A percentile compares a stretch with the other conserved stretches of the same genome.
Conservation (phyloP, 108 stramenopile species). For the Epithemia pelagica region DNA sequence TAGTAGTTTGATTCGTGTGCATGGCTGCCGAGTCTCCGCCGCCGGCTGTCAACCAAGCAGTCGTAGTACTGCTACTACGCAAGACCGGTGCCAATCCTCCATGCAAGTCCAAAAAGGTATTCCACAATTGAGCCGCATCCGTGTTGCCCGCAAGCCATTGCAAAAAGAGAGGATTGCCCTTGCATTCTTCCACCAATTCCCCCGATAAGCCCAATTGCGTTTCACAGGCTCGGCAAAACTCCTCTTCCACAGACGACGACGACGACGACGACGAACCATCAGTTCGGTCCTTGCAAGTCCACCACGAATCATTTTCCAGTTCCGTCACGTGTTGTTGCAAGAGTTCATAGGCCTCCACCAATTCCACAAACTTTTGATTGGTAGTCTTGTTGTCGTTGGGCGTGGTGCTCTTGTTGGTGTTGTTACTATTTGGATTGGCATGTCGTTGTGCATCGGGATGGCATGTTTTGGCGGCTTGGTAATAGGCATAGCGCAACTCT, state of each 20-base stretch:
- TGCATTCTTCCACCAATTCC: conserved; percentile 81
- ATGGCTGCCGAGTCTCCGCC: no score
- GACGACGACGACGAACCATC: not conserved
- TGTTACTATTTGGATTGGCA: conserved; percentile 2
- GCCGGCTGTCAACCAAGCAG: no score
- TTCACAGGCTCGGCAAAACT: conserved; percentile 56
- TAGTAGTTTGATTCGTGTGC: no score
- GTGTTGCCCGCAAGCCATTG: conserved; percentile 70
- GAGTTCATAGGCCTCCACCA: conserved; percentile 69
- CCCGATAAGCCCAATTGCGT: conserved; percentile 54
- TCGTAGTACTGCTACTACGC: no score
- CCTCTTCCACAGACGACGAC: conserved; percentile 21
- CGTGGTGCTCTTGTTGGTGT: conserved; percentile 3
- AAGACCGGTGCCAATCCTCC: conserved; percentile 56
- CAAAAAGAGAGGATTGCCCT: conserved; percentile 70
- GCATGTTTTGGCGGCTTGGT: conserved; percentile 58
- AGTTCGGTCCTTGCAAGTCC: conserved; percentile 34
- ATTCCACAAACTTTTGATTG: conserved; percentile 27
- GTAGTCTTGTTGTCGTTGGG: not conserved
- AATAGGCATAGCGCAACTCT: conserved; percentile 66
- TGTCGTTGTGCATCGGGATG: conserved; percentile 53
- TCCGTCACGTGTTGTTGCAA: conserved; percentile 24
- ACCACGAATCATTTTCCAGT: conserved; percentile 8
- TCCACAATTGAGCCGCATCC: conserved; percentile 68
- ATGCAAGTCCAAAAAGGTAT: conserved; percentile 53